Percentiles rank a stretch among this genome's conserved stretches.
phyloP scores from a whole-genome alignment of 257 asterid genomes.

The Lavandula angustifolia region DNA sequence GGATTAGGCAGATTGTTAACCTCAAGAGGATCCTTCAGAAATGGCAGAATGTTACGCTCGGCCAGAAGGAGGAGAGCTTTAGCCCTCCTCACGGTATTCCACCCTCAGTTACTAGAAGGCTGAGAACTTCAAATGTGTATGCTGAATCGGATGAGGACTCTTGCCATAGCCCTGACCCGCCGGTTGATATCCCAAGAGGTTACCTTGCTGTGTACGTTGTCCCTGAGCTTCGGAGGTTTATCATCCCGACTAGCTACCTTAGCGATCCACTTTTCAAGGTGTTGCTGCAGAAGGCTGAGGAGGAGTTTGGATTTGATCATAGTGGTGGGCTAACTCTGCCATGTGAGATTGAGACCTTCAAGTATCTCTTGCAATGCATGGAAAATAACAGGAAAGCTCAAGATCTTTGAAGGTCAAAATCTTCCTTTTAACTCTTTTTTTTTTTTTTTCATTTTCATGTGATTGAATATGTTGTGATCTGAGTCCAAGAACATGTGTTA shows the following conservation, averaged over 20 bases:
- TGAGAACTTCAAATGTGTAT: constrained; percentile 31
- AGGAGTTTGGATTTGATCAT: constrained; percentile 61
- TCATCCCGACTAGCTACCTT: constrained; percentile 58
- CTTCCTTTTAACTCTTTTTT: neutral
- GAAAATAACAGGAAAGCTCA: constrained; percentile 49
- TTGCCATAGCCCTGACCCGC: constrained; percentile 57
- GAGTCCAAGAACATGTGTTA: neutral
- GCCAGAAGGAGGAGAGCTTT: constrained; percentile 37
- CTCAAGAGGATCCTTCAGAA: constrained; percentile 62
- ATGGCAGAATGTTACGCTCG: constrained; percentile 64
- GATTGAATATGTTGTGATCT: constrained; percentile 7
- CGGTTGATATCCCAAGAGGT: constrained; percentile 49
- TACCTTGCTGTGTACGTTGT: constrained; percentile 63
- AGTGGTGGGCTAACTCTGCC: constrained; percentile 59
- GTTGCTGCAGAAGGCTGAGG: constrained; percentile 60
- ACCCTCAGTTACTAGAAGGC: constrained; percentile 39
- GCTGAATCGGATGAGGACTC: constrained; percentile 55
- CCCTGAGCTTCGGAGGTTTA: constrained; percentile 57
- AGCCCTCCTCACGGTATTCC: constrained; percentile 37
- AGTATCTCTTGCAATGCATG: constrained; percentile 56
- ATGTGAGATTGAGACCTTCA: constrained; percentile 65
- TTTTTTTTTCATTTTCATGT: neutral
- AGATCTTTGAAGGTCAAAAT: constrained; percentile 33
- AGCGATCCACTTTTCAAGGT: constrained; percentile 55
- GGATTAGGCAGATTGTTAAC: constrained; percentile 74